Evolutionary conservation across 352 stramenopile genomes (phyloP), one percentile per base, ranked within the genome.

Genomic region (Globisporangium nodosum): DNA sequence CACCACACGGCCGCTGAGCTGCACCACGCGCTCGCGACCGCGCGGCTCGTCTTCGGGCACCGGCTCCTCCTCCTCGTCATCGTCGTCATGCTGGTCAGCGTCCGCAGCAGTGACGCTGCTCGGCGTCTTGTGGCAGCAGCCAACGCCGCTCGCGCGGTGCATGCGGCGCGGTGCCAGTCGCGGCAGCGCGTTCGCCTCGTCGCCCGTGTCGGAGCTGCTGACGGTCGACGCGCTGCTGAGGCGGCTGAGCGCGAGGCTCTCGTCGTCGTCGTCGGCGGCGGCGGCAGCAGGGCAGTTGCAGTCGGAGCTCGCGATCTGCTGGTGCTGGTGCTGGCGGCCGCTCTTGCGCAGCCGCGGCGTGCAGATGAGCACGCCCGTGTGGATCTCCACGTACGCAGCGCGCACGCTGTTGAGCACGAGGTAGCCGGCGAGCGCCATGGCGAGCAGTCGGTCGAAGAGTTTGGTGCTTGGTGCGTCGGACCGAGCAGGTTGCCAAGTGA

Each of bases 401-500:
- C 61, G 64, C 49, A 65, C 74, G 69, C 79, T 82, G 56, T 72
- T 73, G n/a, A 85, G 64, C 51, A 87, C 67, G 56, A 91, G 69
- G 57, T 79, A 88, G 13, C 81, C 81, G 7, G 78, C 81, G 60
- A 79, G 85, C 0, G 78, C 76, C 81, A 91, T 91, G 49, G 7
- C n/a, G n/a, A 5, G 27, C 1, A 30, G 20, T 27, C 24, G 24
- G 24, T 27, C 7, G 45, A 24, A 18, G 20, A 18, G 18, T 12
- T 18, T 21, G 20, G 18, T 49, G 18, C 20, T 50, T 30, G 46
- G 8, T 6, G 46, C 27, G 8, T 18, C 18, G 9, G 43, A 27
- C 18, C 11, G 43, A 48, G 43, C 43, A 27, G 43, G 43, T 48
- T 21, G 43, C 18, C 43, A 24, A 48, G 43, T 48, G 43, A 48